These are phyloP conservation scores for Cymbopogon flexuosus DNA, from an alignment of 202 grass and related monocot genomes.

Conservation along the genomic window DNA sequence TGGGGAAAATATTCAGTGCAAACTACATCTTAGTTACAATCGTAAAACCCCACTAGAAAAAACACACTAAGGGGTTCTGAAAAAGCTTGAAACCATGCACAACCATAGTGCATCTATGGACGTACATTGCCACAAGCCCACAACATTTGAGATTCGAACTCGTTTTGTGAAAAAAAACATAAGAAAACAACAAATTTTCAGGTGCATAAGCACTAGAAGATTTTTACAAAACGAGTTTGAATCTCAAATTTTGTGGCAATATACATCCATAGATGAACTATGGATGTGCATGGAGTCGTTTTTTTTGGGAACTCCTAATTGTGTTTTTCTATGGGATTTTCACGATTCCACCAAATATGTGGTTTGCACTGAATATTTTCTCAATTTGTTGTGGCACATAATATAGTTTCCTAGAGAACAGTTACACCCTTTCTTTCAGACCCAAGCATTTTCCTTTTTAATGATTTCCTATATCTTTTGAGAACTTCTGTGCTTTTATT, in stretches of 20 bases:
- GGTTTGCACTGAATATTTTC: background rate
- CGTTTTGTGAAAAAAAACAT: background rate
- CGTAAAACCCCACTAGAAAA: background rate
- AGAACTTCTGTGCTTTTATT: background rate
- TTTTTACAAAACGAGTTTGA: background rate
- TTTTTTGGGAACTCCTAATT: background rate
- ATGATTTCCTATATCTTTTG: background rate
- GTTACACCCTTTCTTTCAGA: slow-evolving; percentile 1
- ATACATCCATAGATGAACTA: no score
- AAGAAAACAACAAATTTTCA: background rate
- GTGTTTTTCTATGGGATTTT: background rate
- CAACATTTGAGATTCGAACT: background rate
- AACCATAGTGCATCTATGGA: background rate
- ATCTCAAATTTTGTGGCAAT: no score
- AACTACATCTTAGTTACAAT: background rate
- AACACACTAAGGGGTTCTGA: background rate
- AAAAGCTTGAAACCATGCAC: background rate
- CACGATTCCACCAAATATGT: background rate
- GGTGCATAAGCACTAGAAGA: background rate
- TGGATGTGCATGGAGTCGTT: background rate
- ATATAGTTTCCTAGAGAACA: slow-evolving; percentile 1
- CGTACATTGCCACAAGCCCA: background rate
- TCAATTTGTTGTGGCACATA: background rate
- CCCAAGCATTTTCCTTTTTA: background rate
- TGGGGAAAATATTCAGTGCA: background rate